Evolutionary conservation across 2,329 filamentous ascomycete species (phyloP), one percentile per base, ranked within the genome.

Genomic region (Fusarium torreyae): DNA sequence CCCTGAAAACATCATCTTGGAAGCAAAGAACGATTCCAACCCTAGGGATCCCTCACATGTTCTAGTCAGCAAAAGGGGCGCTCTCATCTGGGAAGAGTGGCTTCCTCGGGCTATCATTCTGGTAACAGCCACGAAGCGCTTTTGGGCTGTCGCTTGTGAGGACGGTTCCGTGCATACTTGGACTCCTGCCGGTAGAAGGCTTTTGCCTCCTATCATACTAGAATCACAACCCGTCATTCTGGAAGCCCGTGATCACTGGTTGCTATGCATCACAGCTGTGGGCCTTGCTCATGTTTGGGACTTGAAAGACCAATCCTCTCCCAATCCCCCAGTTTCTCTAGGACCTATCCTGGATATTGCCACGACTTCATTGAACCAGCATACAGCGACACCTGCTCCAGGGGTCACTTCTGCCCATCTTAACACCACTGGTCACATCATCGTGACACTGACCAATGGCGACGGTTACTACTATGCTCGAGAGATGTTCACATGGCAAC

Each of bases 231-330:
- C 96, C 1, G 94, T 98, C 33, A 96, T 99, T 58, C 85, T 99
- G 26, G 96, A 98, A 77, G 95, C 92, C 74, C 89, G 94, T 57
- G 93, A 92, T 13, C 92, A 92, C 82, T 98, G 93, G 92, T 83
- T 99, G 7, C 85, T 99, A 51, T 95, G 92, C 76, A 92, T 99
- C 68, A 95, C 94, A 6, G 92, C 95, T 2, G 91, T 93, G 6
- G 96, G 96, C 7, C 88, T 95, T 80, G 96, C 91, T 73, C 91
- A 98, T 78, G 93, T 99, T 42, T 99, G 95, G 94, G 95, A 98
- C 77, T 85, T 98, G 62, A 91, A 91, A 71, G 92, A 89, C 1
- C 90, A 97, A 76, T 89, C 90, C 5, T 91, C 94, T 1, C 93
- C 94, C 18, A 94, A 98, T 76, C 94, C 95, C 3, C 95, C 96